Conservation (phyloP, 805 yeast species). For the Cyberlindnera japonica region DNA sequence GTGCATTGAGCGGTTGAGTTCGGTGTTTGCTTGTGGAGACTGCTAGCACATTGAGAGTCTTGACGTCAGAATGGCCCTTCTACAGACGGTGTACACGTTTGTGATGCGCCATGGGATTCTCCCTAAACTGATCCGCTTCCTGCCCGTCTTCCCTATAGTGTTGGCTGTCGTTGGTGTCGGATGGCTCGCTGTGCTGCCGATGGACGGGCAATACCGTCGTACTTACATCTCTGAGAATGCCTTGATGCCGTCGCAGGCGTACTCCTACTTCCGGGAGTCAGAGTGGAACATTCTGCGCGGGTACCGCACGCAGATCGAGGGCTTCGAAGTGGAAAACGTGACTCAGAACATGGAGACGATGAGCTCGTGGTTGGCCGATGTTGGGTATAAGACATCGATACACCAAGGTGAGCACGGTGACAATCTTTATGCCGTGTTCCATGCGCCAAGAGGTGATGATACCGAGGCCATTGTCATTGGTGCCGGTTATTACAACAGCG, state of each 20-base stretch:
- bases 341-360: slow-evolving; percentile 43
- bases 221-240: slow-evolving; percentile 96
- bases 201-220: slow-evolving; percentile 74
- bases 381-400: slow-evolving; percentile 64
- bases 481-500: slow-evolving; percentile 80
- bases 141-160: slow-evolving; percentile 43
- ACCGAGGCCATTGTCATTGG: slow-evolving; percentile 91
- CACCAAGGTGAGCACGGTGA: slow-evolving; percentile 38
- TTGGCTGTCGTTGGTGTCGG: slow-evolving; percentile 44
- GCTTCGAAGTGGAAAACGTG: slow-evolving; percentile 26
- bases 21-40: neutral
- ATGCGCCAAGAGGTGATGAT: slow-evolving; percentile 93
- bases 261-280: slow-evolving; percentile 84
- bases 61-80: slow-evolving; percentile 38
- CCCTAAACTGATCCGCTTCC: slow-evolving; percentile 39
- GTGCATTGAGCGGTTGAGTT: too few species aligned
- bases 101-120: slow-evolving; percentile 42
- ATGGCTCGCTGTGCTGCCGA: slow-evolving; percentile 65
- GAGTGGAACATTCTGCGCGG: slow-evolving; percentile 94
- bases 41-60: neutral
- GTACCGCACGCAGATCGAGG: slow-evolving; percentile 49
- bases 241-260: slow-evolving; percentile 93
- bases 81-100: slow-evolving; percentile 42
- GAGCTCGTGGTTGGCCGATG: slow-evolving; percentile 57
- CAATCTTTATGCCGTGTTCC: slow-evolving; percentile 73